Evolutionary conservation across 345 rosid species (phyloP).

Genomic region (Acer negundo): DNA sequence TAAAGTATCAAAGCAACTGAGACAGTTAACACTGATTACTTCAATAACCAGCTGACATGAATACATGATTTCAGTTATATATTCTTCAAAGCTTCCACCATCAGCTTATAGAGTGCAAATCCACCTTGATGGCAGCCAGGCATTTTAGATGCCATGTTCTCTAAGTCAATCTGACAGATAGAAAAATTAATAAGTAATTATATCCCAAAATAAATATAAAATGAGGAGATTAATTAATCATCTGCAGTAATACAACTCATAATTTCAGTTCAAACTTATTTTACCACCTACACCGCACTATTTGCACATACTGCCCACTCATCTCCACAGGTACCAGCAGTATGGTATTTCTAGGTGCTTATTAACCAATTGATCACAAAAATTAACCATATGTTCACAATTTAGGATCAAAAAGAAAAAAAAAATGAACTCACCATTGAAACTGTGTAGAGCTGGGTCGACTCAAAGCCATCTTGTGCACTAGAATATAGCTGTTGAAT

Average conservation of each 20-base stretch:
- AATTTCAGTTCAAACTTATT: background rate
- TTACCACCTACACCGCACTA: slow-evolving; percentile 2
- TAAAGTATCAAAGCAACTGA: background rate
- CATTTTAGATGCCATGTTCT: slow-evolving; percentile 69
- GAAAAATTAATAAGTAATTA: slow-evolving; percentile 11
- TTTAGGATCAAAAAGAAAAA: background rate
- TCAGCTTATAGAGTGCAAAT: slow-evolving; percentile 69
- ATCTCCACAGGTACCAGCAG: background rate
- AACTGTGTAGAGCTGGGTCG: slow-evolving; percentile 73
- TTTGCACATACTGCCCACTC: background rate
- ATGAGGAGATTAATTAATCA: background rate
- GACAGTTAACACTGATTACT: background rate
- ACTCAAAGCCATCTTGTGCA: slow-evolving; percentile 91
- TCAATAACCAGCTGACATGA: slow-evolving; percentile 11
- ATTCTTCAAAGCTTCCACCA: slow-evolving; percentile 51
- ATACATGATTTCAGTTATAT: slow-evolving; percentile 19
- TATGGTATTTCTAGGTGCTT: background rate
- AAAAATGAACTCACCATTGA: slow-evolving; percentile 53
- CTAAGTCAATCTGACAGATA: slow-evolving; percentile 57
- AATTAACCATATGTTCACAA: background rate
- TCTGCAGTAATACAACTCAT: background rate
- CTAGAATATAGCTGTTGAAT: slow-evolving; percentile 57
- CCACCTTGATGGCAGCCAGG: slow-evolving; percentile 98
- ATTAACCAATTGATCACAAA: background rate
- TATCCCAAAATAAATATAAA: background rate